A percentile compares a stretch with the other conserved stretches of the same genome.
Conservation (phyloP, 345 rosid species). For the Bruguiera sexangula region DNA sequence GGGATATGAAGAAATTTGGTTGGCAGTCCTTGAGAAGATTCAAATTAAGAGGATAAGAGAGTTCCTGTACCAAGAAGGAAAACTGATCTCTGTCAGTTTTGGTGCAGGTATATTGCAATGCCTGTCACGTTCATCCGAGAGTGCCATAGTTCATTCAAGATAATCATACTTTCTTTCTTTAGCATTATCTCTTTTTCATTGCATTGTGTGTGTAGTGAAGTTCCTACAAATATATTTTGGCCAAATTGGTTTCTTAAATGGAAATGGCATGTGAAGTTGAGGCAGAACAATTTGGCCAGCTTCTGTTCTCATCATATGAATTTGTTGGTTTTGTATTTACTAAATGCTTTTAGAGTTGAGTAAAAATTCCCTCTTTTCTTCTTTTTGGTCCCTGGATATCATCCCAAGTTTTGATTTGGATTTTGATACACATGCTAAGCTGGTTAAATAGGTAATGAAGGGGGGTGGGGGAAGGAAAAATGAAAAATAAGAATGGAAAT, state of each 20-base stretch:
- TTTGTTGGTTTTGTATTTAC: neutral
- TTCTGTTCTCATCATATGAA: neutral
- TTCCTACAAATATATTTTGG: neutral
- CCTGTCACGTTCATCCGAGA: constrained; percentile 9
- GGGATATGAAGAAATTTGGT: constrained; percentile 80
- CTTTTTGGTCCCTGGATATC: no score
- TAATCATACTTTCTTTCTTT: neutral
- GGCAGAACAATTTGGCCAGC: no score
- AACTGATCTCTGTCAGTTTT: constrained; percentile 69
- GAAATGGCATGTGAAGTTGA: neutral
- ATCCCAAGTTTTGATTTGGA: no score
- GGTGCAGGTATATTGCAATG: constrained; percentile 63
- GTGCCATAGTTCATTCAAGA: neutral
- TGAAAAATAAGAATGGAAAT: neutral
- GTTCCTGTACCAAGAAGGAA: constrained; percentile 79
- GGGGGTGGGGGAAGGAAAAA: neutral
- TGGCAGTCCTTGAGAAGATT: constrained; percentile 64
- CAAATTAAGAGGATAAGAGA: constrained; percentile 50
- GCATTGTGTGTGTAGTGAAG: neutral
- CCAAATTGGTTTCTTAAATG: neutral
- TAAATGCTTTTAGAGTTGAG: neutral
- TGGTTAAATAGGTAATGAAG: no score
- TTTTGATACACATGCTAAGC: no score
- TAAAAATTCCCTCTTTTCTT: no score
- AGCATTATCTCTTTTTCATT: neutral